These are phyloP conservation scores for Carex parvula DNA, from an alignment of 176 grass and related monocot species.

Conservation along the genomic window DNA sequence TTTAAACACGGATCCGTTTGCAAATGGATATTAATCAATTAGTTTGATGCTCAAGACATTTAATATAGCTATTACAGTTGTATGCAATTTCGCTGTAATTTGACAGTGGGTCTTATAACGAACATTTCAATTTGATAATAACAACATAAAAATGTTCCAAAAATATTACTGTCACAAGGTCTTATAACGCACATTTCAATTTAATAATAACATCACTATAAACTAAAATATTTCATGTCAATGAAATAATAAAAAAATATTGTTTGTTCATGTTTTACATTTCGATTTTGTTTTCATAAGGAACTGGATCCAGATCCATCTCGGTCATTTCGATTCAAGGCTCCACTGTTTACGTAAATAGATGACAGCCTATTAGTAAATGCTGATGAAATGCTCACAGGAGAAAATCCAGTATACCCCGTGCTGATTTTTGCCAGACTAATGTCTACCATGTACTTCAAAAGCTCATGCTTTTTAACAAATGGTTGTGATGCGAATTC, in stretches of 20 bases:
- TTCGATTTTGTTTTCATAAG: neutral
- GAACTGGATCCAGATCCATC: constrained; percentile 9
- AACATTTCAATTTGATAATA: neutral
- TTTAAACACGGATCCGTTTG: no score
- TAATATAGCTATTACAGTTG: neutral
- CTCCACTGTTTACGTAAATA: constrained; percentile 65
- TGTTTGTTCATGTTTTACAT: neutral
- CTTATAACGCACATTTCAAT: no score
- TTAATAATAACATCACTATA: neutral
- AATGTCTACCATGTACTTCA: constrained; percentile 74
- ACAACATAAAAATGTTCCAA: neutral
- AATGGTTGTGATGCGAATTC: constrained; percentile 80
- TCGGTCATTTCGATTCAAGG: constrained; percentile 31
- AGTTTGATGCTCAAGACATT: no score
- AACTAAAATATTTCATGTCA: neutral
- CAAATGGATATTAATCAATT: no score
- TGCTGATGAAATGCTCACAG: constrained; percentile 60
- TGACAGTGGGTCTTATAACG: neutral
- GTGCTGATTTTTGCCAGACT: constrained; percentile 57
- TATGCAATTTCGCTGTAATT: neutral
- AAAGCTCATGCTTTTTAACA: constrained; percentile 69
- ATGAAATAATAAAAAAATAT: neutral
- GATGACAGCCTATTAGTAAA: constrained; percentile 45
- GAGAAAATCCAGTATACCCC: constrained; percentile 69
- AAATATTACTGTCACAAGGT: neutral